Evolutionary conservation across 345 rosid species (phyloP).

Genomic region (Camelina laxa): DNA sequence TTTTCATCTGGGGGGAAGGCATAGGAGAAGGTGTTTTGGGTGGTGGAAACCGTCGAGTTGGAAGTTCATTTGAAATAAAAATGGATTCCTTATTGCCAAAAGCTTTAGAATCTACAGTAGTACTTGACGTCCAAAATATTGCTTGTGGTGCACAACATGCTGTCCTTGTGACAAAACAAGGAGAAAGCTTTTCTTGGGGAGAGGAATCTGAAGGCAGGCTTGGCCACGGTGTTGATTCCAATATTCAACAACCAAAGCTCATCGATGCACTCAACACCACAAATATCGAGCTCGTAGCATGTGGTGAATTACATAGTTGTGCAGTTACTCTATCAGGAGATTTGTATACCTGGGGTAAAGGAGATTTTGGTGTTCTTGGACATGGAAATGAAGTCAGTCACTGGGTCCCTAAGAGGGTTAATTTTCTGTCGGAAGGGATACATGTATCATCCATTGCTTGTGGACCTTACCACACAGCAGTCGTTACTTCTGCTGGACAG

Average conservation of each 20-base stretch:
- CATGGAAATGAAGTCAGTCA: constrained; percentile 60
- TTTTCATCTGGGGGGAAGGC: constrained; percentile 65
- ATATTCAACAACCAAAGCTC: constrained; percentile 62
- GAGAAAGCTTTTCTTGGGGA: constrained; percentile 64
- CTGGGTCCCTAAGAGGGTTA: constrained; percentile 63
- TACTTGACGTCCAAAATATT: constrained; percentile 56
- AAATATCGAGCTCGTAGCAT: constrained; percentile 61
- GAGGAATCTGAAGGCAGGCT: constrained; percentile 70
- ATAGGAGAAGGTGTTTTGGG: constrained; percentile 50
- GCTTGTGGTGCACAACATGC: constrained; percentile 64
- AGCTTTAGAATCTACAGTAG: constrained; percentile 55
- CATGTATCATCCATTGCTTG: constrained; percentile 70
- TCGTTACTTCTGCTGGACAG: constrained; percentile 65
- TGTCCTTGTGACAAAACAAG: constrained; percentile 58
- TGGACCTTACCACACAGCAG: constrained; percentile 84
- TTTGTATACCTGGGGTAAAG: constrained; percentile 74
- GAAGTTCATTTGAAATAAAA: constrained; percentile 43
- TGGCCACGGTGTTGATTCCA: constrained; percentile 71
- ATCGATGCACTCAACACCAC: constrained; percentile 57
- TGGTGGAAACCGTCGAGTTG: constrained; percentile 43
- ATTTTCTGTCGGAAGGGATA: constrained; percentile 61
- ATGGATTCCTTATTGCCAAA: constrained; percentile 56
- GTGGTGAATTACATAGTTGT: constrained; percentile 77
- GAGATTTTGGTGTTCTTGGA: constrained; percentile 66
- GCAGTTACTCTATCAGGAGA: constrained; percentile 73